Conservation (phyloP, 495 filamentous ascomycete genomes). For the Hyaloscypha finlandica region DNA sequence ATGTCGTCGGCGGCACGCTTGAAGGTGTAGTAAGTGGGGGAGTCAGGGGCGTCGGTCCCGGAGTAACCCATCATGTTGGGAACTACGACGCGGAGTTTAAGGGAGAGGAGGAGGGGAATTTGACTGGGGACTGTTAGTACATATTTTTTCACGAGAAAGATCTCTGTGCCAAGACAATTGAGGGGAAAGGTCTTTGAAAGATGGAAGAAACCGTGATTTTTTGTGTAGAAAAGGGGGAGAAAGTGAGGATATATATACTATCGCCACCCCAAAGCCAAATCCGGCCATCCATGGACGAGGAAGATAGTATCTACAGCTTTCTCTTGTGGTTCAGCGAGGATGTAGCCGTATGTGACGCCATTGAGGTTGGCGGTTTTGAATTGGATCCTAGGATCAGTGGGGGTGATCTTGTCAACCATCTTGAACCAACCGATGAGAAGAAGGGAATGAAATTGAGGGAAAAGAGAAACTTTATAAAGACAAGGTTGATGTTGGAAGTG, state of each 20-base stretch:
- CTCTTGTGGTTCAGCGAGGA: constrained; percentile 57
- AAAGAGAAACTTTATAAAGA: background rate
- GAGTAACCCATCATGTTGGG: constrained; percentile 84
- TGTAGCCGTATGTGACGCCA: constrained; percentile 69
- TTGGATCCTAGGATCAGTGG: constrained; percentile 64
- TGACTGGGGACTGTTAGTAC: constrained; percentile 54
- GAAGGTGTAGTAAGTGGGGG: constrained; percentile 59
- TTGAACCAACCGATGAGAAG: constrained; percentile 32
- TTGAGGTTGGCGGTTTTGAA: constrained; percentile 62
- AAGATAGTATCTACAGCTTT: constrained; percentile 63
- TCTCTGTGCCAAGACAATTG: background rate
- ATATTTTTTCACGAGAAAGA: background rate
- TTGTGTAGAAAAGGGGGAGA: background rate
- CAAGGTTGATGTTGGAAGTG: constrained; percentile 3
- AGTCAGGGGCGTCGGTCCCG: constrained; percentile 62
- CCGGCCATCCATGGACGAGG: constrained; percentile 43
- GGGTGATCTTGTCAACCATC: constrained; percentile 60
- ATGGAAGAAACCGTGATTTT: background rate
- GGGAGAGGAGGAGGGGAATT: constrained; percentile 69
- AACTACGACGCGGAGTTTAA: constrained; percentile 70
- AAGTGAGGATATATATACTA: background rate
- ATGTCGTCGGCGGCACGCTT: constrained; percentile 74
- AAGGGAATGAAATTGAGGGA: constrained; percentile 1
- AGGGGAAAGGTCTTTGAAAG: background rate
- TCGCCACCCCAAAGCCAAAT: background rate